A percentile compares a stretch with the other conserved stretches of the same genome.
Conservation (phyloP, 371 early-diverging fungal genomes). For the Mortierella sp. region DNA sequence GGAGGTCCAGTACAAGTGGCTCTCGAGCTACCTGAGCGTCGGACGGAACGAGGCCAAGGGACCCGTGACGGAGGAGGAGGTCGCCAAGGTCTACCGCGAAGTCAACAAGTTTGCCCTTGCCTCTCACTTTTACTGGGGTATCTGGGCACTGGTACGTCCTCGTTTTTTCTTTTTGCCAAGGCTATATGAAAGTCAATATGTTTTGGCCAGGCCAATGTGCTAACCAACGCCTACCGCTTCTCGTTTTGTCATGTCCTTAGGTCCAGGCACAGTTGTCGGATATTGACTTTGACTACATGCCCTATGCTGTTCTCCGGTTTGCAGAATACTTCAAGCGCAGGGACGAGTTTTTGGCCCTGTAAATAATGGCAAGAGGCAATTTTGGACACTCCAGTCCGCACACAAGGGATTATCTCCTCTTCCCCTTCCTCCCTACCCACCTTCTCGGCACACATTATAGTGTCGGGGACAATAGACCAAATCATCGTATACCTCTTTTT, state of each 20-base stretch:
- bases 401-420: not conserved
- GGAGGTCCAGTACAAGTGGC: conserved; percentile 81
- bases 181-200: not conserved
- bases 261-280: conserved; percentile 90
- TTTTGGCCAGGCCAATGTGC: no score
- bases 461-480: not conserved
- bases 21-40: conserved; percentile 63
- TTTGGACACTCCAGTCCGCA: not conserved
- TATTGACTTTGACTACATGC: conserved; percentile 94
- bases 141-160: conserved; percentile 85
- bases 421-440: conserved; percentile 2
- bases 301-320: conserved; percentile 88
- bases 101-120: conserved; percentile 88
- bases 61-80: conserved; percentile 62
- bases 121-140: conserved; percentile 93
- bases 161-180: not conserved
- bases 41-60: conserved; percentile 18
- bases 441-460: not conserved
- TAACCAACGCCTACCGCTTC: not conserved
- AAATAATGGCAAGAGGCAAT: not conserved
- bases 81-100: conserved; percentile 77
- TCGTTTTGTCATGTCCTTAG: conserved; percentile 15
- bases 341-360: conserved; percentile 59
- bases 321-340: conserved; percentile 79
- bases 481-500: not conserved